phyloP scores from a whole-genome alignment of 805 yeast genomes.

The Pichia californica region DNA sequence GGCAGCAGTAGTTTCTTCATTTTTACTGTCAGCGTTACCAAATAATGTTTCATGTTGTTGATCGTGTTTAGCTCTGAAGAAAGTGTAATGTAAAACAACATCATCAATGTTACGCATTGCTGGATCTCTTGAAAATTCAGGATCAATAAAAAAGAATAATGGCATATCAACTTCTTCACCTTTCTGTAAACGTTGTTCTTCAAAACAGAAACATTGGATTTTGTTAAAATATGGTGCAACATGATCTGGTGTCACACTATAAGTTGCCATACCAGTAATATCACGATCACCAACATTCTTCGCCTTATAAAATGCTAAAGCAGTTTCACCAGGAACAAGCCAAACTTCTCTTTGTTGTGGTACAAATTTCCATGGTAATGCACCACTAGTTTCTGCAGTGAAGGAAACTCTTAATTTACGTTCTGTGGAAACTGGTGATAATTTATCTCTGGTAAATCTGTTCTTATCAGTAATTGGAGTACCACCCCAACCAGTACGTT shows the following conservation, averaged over 20 bases:
- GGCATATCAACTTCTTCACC: constrained; percentile 99
- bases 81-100: constrained; percentile 85
- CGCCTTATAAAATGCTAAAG: constrained; percentile 91
- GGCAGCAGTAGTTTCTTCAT: constrained; percentile 3
- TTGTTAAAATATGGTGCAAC: constrained; percentile 95
- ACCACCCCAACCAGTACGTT: constrained; percentile 95
- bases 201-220: constrained; percentile 97
- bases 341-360: constrained; percentile 93
- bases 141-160: constrained; percentile 92
- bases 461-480: constrained; percentile 82
- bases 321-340: constrained; percentile 96
- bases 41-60: constrained; percentile 22
- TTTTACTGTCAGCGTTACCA: constrained; percentile 16
- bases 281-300: constrained; percentile 80
- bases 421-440: constrained; percentile 81
- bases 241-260: constrained; percentile 92
- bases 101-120: constrained; percentile 86
- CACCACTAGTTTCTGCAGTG: constrained; percentile 85
- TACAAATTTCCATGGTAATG: constrained; percentile 89
- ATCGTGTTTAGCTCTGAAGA: constrained; percentile 56
- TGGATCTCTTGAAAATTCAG: constrained; percentile 91
- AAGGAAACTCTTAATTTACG: constrained; percentile 78
- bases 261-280: constrained; percentile 97
- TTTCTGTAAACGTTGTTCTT: constrained; percentile 87
- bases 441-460: constrained; percentile 77